Evolutionary conservation across 2,329 filamentous ascomycete genomes (phyloP), one percentile per base, ranked within the genome.

Genomic region (Didymosphaeria variabile): DNA sequence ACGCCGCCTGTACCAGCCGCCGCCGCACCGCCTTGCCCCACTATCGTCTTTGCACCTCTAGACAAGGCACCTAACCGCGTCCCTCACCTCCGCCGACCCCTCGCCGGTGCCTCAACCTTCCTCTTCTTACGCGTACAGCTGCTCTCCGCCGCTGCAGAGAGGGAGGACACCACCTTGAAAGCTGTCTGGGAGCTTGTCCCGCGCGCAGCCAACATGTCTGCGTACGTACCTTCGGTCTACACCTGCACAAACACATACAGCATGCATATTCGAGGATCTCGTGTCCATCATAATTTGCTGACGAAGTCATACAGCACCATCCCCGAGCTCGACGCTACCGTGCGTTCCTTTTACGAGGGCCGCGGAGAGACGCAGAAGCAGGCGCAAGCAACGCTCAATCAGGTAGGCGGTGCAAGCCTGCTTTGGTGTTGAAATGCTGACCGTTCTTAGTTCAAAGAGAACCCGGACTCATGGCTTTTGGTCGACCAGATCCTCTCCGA

Each of bases 331-430:
- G 95, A 99, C 88, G 90, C 86, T 81, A 95, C 93, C 70, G 94
- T 98, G 86, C 94, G 92, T 80, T 89, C 92, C 84, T 98, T 99
- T 83, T 99, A 97, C 78, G 94, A 98, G 84, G 94, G 94, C 79
- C 91, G 94, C 80, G 95, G 95, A 73, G 93, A 97, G 64, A 88
- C 93, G 93, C 93, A 97, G 94, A 97, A 97, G 86, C 88, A 92
- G 86, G 94, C 94, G 77, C 93, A 97, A 80, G 90, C 92, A 77
- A 90, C 92, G 63, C 84, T 98, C 77, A 97, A 97, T 82, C 93
- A 97, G 88, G 92, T 94, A 86, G 78, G 87, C 62, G 40, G 40
- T 19, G 49, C 49, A 46, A 12, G 53, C 45, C 55, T 55, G 23
- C 26, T 40, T 26, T 52, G 10, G 26, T 47, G 46, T n/a, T 26